Evolutionary conservation across 305 asterid genomes (phyloP).

Genomic region (Ajuga reptans): DNA sequence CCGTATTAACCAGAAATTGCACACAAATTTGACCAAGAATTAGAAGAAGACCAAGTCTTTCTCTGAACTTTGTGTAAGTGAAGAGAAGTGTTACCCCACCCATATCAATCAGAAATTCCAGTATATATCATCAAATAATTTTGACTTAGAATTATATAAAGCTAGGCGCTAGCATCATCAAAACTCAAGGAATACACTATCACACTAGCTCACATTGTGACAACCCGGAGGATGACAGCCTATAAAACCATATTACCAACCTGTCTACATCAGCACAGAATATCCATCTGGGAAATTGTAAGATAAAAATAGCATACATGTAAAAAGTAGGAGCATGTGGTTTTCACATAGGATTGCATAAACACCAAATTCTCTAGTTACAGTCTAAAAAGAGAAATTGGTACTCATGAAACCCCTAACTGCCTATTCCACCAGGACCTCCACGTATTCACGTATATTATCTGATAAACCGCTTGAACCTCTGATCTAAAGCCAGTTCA

Average conservation of each 20-base stretch:
- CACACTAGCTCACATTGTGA: neutral
- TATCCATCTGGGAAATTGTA: neutral
- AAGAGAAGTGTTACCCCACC: neutral
- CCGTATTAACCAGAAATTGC: neutral
- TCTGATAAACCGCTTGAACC: neutral
- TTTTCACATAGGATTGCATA: neutral
- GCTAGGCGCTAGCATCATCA: neutral
- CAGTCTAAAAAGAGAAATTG: neutral
- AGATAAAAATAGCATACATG: neutral
- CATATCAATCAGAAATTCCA: slow-evolving; percentile 1
- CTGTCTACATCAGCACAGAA: slow-evolving; percentile 1
- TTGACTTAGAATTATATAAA: neutral
- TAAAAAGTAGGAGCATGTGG: neutral
- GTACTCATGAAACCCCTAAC: neutral
- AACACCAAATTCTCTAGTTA: neutral
- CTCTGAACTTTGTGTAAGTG: slow-evolving; percentile 63
- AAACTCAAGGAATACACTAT: neutral
- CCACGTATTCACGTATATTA: neutral
- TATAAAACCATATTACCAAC: neutral
- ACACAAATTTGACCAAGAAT: neutral
- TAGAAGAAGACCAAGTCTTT: slow-evolving; percentile 31
- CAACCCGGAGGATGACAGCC: neutral
- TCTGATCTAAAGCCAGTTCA: neutral
- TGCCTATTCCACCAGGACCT: neutral
- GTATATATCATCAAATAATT: no score